Conservation (phyloP, 2,329 filamentous ascomycete genomes). For the Pyrenochaeta sp. region DNA sequence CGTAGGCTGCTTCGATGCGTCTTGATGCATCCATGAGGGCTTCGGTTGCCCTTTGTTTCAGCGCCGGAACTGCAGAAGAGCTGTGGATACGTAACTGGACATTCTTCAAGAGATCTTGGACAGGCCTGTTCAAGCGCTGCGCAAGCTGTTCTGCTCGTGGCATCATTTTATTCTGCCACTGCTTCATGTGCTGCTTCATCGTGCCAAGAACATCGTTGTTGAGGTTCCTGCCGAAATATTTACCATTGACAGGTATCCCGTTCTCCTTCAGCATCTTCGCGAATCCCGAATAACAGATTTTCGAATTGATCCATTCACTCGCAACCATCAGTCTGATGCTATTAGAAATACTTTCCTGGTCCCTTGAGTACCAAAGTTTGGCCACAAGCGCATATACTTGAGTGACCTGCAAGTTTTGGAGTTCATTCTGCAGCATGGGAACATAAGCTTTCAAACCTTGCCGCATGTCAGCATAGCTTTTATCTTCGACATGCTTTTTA, state of each 20-base stretch:
- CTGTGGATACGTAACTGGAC: not conserved
- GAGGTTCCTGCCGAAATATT: constrained; percentile 8
- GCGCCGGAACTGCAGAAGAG: constrained; percentile 1
- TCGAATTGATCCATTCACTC: constrained; percentile 1
- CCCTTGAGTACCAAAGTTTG: constrained; percentile 2
- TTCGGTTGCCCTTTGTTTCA: constrained; percentile 9
- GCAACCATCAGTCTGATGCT: not conserved
- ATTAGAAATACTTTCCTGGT: not conserved
- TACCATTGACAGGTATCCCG: constrained; percentile 16
- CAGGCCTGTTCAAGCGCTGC: not conserved
- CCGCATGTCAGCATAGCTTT: constrained; percentile 13
- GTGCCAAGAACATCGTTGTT: constrained; percentile 14
- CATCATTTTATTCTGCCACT: constrained; percentile 6
- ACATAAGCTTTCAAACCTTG: not conserved
- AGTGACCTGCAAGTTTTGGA: not conserved
- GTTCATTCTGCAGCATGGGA: not conserved
- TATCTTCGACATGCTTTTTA: constrained; percentile 10
- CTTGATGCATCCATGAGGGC: not conserved
- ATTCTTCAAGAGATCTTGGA: not conserved
- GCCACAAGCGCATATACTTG: not conserved
- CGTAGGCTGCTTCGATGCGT: not conserved
- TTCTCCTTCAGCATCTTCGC: constrained; percentile 19
- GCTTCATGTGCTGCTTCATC: constrained; percentile 1
- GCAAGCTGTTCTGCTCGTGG: not conserved
- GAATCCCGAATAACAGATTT: constrained; percentile 7